These are phyloP conservation scores for Pouteria campechiana DNA, from an alignment of 179 eudicot species.

Conservation along the genomic window DNA sequence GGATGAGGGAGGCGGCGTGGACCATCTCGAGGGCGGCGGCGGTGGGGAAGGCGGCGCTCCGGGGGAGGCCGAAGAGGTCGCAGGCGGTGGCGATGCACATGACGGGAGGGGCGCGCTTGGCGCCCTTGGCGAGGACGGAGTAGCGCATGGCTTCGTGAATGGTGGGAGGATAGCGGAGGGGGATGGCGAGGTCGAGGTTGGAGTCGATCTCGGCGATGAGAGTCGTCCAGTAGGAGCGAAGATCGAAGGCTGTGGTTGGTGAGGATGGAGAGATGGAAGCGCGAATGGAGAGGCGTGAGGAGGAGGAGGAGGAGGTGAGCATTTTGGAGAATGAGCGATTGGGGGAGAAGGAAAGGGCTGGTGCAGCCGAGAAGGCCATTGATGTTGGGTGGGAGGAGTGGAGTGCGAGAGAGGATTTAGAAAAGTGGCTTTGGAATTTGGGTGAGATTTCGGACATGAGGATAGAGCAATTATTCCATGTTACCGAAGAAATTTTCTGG, in stretches of 20 bases:
- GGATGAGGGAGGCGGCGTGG: slow-evolving; percentile 80
- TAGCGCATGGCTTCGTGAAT: slow-evolving; percentile 85
- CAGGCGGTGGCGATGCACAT: slow-evolving; percentile 93
- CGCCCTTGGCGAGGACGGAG: slow-evolving; percentile 66
- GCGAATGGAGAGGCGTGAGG: no score
- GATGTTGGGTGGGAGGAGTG: no score
- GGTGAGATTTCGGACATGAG: no score
- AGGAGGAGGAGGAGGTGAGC: slow-evolving; percentile 4
- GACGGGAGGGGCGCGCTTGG: slow-evolving; percentile 78
- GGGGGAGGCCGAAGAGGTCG: slow-evolving; percentile 74
- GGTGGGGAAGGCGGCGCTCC: slow-evolving; percentile 78
- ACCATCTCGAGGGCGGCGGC: slow-evolving; percentile 98
- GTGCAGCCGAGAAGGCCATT: no score
- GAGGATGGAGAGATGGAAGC: slow-evolving; percentile 7
- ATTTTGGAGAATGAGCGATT: no score
- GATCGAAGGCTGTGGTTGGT: slow-evolving; percentile 35
- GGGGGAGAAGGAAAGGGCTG: no score
- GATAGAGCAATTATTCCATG: no score
- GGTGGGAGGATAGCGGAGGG: slow-evolving; percentile 52
- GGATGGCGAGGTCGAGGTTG: slow-evolving; percentile 69
- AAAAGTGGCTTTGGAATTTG: no score
- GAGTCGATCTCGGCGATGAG: slow-evolving; percentile 57
- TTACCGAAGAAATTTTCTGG: no score
- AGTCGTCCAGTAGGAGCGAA: slow-evolving; percentile 57
- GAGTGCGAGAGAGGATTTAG: no score